A percentile compares a stretch with the other conserved stretches of the same genome.
Evolutionary conservation across 805 yeast species (phyloP).

Genomic region (Tetrapisispora nanseiensis): DNA sequence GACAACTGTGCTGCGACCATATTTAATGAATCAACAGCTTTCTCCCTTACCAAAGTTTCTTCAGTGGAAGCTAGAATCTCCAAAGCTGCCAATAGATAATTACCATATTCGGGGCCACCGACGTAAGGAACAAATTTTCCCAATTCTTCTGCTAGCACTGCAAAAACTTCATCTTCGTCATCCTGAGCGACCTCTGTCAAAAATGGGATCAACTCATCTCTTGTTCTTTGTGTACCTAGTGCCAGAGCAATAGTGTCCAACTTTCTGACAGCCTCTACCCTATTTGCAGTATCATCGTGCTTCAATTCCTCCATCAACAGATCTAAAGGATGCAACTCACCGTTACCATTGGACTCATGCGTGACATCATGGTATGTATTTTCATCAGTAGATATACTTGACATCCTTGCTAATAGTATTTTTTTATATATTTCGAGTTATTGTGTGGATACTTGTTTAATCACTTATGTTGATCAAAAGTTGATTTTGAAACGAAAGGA

Average conservation of each 20-base stretch:
- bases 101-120: slow-evolving; percentile 69
- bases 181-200: slow-evolving; percentile 80
- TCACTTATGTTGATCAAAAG: too few species aligned
- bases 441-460: too few species aligned
- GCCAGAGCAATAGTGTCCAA: slow-evolving; percentile 92
- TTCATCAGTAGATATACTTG: not conserved
- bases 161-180: slow-evolving; percentile 96
- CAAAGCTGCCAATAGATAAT: slow-evolving; percentile 52
- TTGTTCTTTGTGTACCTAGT: slow-evolving; percentile 85
- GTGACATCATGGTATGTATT: not conserved
- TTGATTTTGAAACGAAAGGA: too few species aligned
- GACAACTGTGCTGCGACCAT: slow-evolving; percentile 54
- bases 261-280: slow-evolving; percentile 91
- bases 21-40: slow-evolving; percentile 81
- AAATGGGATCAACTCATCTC: slow-evolving; percentile 83
- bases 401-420: too few species aligned
- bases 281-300: slow-evolving; percentile 89
- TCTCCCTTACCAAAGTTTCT: slow-evolving; percentile 92
- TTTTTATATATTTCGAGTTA: too few species aligned
- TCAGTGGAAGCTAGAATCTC: slow-evolving; percentile 84
- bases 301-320: slow-evolving; percentile 92
- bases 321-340: slow-evolving; percentile 81
- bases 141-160: slow-evolving; percentile 83
- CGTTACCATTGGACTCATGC: slow-evolving; percentile 13
- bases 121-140: slow-evolving; percentile 81